Evolutionary conservation across 176 grass and related monocot genomes (phyloP), one percentile per base, ranked within the genome.

Genomic region (Dendrocalamus sinicus): DNA sequence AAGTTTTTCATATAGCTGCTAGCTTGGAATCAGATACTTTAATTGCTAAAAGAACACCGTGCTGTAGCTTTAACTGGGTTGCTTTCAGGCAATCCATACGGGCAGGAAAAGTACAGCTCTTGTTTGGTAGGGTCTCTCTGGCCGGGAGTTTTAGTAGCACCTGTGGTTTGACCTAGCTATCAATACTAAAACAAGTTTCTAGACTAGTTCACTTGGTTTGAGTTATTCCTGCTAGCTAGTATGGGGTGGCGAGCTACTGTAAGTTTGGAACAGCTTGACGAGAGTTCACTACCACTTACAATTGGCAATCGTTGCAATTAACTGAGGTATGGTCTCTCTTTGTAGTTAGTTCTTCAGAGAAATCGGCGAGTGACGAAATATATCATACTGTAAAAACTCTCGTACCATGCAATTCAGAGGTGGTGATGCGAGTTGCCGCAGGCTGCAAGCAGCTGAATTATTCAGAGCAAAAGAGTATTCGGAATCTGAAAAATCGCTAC

Each of bases 191-290:
- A 70, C 52, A 20, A 43, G 70, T 70, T 76, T 88, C 76, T 76
- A 71, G 89, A 88, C 30, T 20, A 70, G 81, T 81, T 87, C 75
- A 73, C 50, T 84, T 69, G 35, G 62, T 78, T 78, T 86, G 83
- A 77, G 72, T 76, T 20, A 10, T 77, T 90, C 72, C 68, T 62
- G 7, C 37, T 22, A 28, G 23, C 26, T 28, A 24, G 4, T 0
- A 62, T 83, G 20, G 16, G 46, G 60, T 55, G 17, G 8, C 4
- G n/a, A 24, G 4, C 44, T 55, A 22, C 5, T 66, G 65, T 14
- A 57, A 40, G 2, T 2, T 72, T 86, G 40, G n/a, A 78, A 83
- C 54, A 44, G 3, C 55, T 86, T 46, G 48, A 52, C 10, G 15
- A 39, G 48, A 85, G 82, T 17, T 78, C 76, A 59, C 81, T 88